Base-by-base conservation (phyloP, 2,329 filamentous ascomycete genomes). In the Cordyceps javanica region DNA sequence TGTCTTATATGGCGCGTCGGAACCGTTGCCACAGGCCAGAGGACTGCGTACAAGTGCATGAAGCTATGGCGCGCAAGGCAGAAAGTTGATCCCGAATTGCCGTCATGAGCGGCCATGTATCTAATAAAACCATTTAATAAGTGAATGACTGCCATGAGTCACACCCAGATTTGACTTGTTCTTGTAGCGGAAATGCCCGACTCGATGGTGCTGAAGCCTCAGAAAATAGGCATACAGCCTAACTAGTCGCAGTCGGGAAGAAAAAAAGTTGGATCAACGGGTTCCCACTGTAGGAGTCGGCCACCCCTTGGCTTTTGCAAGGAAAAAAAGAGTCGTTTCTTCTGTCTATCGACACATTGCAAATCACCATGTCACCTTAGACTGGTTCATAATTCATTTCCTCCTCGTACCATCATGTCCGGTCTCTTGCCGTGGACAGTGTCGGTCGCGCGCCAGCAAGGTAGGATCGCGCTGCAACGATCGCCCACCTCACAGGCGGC, bases 1-100 rank as follows among this genome's bases (percentile, higher is more conserved):
- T 87, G 42, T 72, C 80, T 1, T 82, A 74, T n/a, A 28, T 39
- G 41, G 54, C 26, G 11, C 45, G 45, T 36, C 50, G 44, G 16
- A 8, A 51, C 16, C 45, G 45, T 28, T 26, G 26, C 7, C 16
- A 10, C 13, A 26, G 14, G 10, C 11, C 39, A 5, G 21, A 38
- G 14, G 28, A 45, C 21, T 8, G 21, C 14, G 6, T 30, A n/a
- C 41, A 38, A 16, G 21, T 55, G 3, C 52, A 46, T 10, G 52
- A 55, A 16, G 32, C 28, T 21, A 16, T 28, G 10, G 3, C 28
- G 13, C 5, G 16, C 19, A 55, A 55, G 19, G 41, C 16, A 6
- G 23, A 55, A 14, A n/a, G 25, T 5, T 41, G 30, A 51, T 25
- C 19, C 26, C 23, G 2, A 19, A 48, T n/a, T n/a, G n/a, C n/a